Evolutionary conservation across 2,329 filamentous ascomycete genomes (phyloP), one percentile per base, ranked within the genome.

Genomic region (Sporothrix variecibatus): DNA sequence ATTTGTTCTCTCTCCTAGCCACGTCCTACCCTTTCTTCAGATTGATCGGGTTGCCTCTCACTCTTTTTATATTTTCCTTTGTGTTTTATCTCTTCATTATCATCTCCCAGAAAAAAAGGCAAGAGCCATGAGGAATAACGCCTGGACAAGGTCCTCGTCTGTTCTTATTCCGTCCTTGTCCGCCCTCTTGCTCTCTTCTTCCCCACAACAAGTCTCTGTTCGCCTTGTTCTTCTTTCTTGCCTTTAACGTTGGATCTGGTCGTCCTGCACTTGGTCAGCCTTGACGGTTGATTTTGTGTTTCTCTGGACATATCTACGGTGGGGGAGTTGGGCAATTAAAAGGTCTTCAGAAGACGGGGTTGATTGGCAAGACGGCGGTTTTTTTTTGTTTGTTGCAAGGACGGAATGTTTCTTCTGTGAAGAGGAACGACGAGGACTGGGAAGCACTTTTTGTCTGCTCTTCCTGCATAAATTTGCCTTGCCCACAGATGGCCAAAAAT

Each of bases 401-500:
- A 5, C 46, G 71, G 60, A 11, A 49, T 72, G 20, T 43, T n/a
- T 51, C 58, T 72, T 72, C 53, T 71, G 43, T 15, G 67, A 38
- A 56, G 26, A 34, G 46, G 64, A 71, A 46, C 26, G 49, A 53
- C 38, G 23, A 68, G 51, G 65, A 60, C n/a, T 58, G 51, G 71
- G 46, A 74, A 53, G 64, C 8, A 49, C 26, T 46, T 31, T 26
- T 28, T 71, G 67, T 34, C 58, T 34, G 58, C 62, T 62, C 56
- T 71, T 65, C 71, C 53, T 49, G 56, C 70, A 68, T 26, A 3
- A 60, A 23, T n/a, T 31, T 65, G 64, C 53, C 34, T 64, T 28
- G 28, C 46, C 53, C 43, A 49, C 40, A 67, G 46, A 64, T 46
- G 72, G 64, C 65, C 23, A 73, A 51, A 75, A 72, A 75, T 75